Evolutionary conservation across 208 protist species (phyloP).

Genomic region (Trypanosoma cruzi): DNA sequence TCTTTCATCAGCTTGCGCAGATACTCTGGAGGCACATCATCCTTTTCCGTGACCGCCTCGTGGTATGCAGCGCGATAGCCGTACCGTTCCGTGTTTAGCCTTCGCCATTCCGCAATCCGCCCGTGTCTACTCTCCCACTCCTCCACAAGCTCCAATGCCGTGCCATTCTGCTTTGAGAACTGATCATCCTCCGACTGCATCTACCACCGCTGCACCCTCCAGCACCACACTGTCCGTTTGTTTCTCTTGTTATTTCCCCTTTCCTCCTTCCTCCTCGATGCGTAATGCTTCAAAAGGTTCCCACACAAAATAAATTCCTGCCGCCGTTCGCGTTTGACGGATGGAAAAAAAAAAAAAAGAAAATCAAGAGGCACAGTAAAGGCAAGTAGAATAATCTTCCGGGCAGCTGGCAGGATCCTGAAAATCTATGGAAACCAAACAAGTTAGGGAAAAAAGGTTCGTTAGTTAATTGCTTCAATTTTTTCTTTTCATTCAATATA

Average conservation of each 20-base stretch:
- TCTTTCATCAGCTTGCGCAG: conserved; percentile 99
- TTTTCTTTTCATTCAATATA: too few relatives aligned
- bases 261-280: neutral
- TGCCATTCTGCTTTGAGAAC: conserved; percentile 1
- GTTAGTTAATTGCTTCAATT: too few relatives aligned
- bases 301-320: neutral
- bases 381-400: too few relatives aligned
- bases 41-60: conserved; percentile 65
- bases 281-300: neutral
- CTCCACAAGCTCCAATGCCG: conserved; percentile 26
- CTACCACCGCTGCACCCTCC: neutral
- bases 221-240: neutral
- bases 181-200: conserved; percentile 3
- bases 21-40: conserved; percentile 97
- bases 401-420: too few relatives aligned
- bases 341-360: conserved; percentile 7
- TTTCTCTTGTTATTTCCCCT: conserved; percentile 3
- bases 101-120: conserved; percentile 67
- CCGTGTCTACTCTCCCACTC: conserved; percentile 35
- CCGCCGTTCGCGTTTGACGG: neutral
- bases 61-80: conserved; percentile 74
- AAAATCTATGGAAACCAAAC: too few relatives aligned
- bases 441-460: too few relatives aligned
- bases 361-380: neutral
- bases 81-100: conserved; percentile 66